Evolutionary conservation across 495 filamentous ascomycete genomes (phyloP).

Genomic region (Hypoxylon fuscum): DNA sequence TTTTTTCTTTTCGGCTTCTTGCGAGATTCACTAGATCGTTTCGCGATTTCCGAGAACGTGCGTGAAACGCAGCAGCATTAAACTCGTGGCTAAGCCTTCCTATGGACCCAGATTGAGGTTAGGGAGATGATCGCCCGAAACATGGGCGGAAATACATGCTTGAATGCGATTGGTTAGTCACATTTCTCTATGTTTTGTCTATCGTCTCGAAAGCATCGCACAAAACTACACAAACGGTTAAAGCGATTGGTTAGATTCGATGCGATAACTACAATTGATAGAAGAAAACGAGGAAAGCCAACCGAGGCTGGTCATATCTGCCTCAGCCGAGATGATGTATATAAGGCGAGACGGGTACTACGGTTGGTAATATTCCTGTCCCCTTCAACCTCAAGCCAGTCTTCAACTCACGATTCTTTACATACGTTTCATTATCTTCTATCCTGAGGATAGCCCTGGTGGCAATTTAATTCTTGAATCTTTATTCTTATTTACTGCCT

Average conservation of each 20-base stretch:
- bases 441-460: constrained; percentile 35
- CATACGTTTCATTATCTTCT: constrained; percentile 11
- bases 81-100: constrained; percentile 20
- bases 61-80: constrained; percentile 19
- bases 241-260: constrained; percentile 8
- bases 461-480: constrained; percentile 23
- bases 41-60: background rate
- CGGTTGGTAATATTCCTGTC: background rate
- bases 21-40: background rate
- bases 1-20: background rate
- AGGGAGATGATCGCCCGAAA: too few species aligned
- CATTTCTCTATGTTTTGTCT: constrained; percentile 21
- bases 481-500: constrained; percentile 2
- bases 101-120: too few species aligned
- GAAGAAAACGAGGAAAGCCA: background rate
- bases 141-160: constrained; percentile 11
- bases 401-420: constrained; percentile 8
- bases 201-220: constrained; percentile 34
- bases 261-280: background rate
- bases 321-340: constrained; percentile 27
- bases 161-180: constrained; percentile 35
- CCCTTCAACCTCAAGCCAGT: constrained; percentile 9
- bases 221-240: constrained; percentile 3
- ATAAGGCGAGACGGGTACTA: constrained; percentile 20
- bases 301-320: background rate